Evolutionary conservation across 306 rosid genomes (phyloP), one percentile per base, ranked within the genome.

Genomic region (Trifolium repens): DNA sequence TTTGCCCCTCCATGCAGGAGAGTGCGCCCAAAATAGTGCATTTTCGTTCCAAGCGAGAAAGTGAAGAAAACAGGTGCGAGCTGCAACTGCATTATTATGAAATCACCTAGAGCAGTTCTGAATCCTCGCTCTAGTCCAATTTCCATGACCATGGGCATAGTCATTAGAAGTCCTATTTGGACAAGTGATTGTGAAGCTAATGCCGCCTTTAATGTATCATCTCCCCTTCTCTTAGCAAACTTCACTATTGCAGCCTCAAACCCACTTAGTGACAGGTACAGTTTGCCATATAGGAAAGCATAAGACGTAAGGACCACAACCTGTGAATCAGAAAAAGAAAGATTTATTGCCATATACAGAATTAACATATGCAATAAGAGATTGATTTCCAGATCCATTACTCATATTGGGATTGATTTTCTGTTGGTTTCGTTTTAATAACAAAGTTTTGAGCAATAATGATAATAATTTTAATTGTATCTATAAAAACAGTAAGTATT

Each of bases 61-160:
- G 99, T 94, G 84, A 94, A 94, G 88, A 94, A 94, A 76, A 94
- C 99, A 1, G 97, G 77, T 76, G 97, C 97, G 30, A 94, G 92
- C 89, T 94, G 97, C 79, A 94, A 77, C 82, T 94, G 99, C 97
- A 94, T 88, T 74, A 89, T 89, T 40, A 94, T 80, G 62, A 91
- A 53, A 71, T 94, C 99, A 37, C 94, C 88, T 32, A 92, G 15
- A 19, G 99, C 97, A 52, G 92, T 89, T 80, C 93, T 85, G 86
- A 92, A 94, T 75, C 99, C 99, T 81, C 97, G 90, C 85, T 94
- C 99, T 7, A 94, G 88, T 66, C 99, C 97, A 63, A 94, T 92
- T 84, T 94, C 99, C 99, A 94, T 94, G 80, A 92, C 34, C 99
- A 94, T 94, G 84, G 99, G 99, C 81, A 94, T 65, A 71, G 97